Base-by-base conservation (phyloP, 371 early-diverging fungal genomes). In the Mortierella polycephala region DNA sequence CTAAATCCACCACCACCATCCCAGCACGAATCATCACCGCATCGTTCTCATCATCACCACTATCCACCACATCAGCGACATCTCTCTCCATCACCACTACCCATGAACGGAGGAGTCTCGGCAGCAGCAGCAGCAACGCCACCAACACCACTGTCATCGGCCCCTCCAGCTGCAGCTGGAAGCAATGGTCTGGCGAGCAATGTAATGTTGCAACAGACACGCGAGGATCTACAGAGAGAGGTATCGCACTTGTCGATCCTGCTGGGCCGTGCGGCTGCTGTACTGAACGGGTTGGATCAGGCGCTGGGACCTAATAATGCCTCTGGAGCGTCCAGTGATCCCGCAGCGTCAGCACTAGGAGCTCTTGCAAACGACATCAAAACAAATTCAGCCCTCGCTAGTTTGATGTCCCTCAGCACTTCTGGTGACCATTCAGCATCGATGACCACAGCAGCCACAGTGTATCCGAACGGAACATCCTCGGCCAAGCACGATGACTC, bases 141-240 rank as follows among this genome's bases (percentile, higher is more conserved):
- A 47, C 45, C 54, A 11, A 50, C 39, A 10, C 41, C 44, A 37
- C 14, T 7, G 37, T 10, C 8, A 53, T 7, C 14, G 64, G 62
- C 53, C 67, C 75, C 67, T 59, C 53, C 53, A 54, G 18, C 53
- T 20, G 50, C 42, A 2, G 11, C 57, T 7, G 14, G 7, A 1
- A 56, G 55, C 12, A 30, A 44, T 23, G 30, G 55, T 3, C 62
- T 62, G 20, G 40, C 77, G 7, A 85, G 82, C n/a, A 83, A 80
- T 4, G 82, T 85, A 45, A 83, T 85, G 20, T 67, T 89, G 18
- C 83, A 88, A 64, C 85, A 87, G 39, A 89, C 90, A 67, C 87
- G 90, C 21, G 82, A 87, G 68, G 89, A 91, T 72, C 74, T 91
- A 18, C 89, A 88, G 59, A 80, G 88, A 52, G 90, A 91, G 68